phyloP scores from a whole-genome alignment of 257 asterid genomes.

The Solanum etuberosum region DNA sequence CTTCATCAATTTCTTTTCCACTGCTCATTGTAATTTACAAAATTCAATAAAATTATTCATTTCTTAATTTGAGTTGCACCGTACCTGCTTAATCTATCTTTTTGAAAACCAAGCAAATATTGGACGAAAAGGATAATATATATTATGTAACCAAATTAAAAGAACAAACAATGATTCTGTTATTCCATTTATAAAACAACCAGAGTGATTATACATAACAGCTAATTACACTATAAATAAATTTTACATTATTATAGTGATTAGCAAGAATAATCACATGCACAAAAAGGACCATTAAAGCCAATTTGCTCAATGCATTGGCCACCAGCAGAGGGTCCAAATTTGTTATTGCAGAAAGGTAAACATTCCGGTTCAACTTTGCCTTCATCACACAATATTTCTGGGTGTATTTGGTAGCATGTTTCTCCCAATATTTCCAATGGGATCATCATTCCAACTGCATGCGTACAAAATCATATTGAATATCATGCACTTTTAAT shows the following conservation, averaged over 20 bases:
- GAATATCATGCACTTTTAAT: background rate
- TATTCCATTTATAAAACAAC: background rate
- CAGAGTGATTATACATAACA: background rate
- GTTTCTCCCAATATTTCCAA: background rate
- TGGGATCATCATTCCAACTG: background rate
- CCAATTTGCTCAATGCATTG: background rate
- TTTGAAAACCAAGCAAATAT: background rate
- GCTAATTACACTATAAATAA: no score
- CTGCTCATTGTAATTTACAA: background rate
- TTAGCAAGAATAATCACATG: background rate
- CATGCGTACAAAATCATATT: background rate
- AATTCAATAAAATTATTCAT: background rate
- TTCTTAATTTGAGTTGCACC: background rate
- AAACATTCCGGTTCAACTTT: background rate
- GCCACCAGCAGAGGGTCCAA: background rate
- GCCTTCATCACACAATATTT: background rate
- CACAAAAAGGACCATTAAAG: background rate
- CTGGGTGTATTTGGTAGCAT: conserved; percentile 2
- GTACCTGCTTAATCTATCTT: background rate
- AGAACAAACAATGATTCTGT: background rate
- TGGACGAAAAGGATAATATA: background rate
- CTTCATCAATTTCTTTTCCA: background rate
- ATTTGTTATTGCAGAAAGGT: background rate
- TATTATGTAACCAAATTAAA: background rate
- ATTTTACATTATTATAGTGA: no score